Evolutionary conservation across 108 stramenopile species (phyloP).

Genomic region (Nitzschia palea): DNA sequence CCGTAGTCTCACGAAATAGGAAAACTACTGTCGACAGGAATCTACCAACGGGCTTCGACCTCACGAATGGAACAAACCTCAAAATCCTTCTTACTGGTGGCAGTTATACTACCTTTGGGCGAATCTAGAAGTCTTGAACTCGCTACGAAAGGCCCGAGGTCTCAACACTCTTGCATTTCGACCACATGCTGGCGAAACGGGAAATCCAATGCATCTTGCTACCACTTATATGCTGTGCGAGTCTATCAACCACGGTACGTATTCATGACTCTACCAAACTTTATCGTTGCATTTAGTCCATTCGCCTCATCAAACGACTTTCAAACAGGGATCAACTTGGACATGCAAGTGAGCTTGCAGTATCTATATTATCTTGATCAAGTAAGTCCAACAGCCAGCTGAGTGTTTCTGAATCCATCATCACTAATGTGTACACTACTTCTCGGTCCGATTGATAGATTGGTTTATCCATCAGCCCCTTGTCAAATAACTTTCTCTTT

Average conservation of each 20-base stretch:
- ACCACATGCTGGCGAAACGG: slow-evolving; percentile 97
- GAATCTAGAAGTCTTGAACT: slow-evolving; percentile 93
- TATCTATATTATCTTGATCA: slow-evolving; percentile 98
- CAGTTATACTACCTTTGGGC: slow-evolving; percentile 69
- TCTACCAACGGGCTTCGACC: slow-evolving; percentile 63
- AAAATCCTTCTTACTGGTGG: slow-evolving; percentile 92
- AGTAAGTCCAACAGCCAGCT: slow-evolving; percentile 27
- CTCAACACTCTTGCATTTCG: slow-evolving; percentile 91
- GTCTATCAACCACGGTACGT: slow-evolving; percentile 91
- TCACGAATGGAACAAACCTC: slow-evolving; percentile 73
- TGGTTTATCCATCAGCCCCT: slow-evolving; percentile 89
- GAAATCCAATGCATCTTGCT: slow-evolving; percentile 96
- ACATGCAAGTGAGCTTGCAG: slow-evolving; percentile 93
- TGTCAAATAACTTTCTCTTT: slow-evolving; percentile 99
- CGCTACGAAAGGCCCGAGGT: slow-evolving; percentile 80
- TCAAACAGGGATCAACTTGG: slow-evolving; percentile 78
- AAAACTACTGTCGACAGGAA: slow-evolving; percentile 31
- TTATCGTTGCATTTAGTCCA: background rate
- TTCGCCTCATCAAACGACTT: background rate
- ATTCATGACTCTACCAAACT: too few relatives aligned
- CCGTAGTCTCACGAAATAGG: background rate
- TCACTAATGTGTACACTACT: background rate
- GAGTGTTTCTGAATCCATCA: background rate
- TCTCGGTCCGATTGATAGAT: slow-evolving; percentile 28
- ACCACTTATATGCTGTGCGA: slow-evolving; percentile 94